phyloP scores from a whole-genome alignment of 345 rosid genomes.

The Capsella bursapastoris region DNA sequence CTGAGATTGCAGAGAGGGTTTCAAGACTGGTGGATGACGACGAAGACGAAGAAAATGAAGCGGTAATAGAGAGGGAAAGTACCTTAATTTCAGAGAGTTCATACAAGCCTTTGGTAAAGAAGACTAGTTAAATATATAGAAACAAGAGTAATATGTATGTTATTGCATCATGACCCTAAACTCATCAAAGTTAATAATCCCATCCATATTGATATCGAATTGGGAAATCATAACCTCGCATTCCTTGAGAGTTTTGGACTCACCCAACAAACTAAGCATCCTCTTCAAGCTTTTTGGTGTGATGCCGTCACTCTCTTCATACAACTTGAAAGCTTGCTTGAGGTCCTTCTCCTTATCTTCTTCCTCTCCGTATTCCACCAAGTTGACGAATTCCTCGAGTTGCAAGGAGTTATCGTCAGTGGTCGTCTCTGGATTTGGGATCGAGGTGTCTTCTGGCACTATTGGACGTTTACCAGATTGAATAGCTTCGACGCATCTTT shows the following conservation, averaged over 20 bases:
- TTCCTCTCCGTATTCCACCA: conserved; percentile 55
- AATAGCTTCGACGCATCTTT: conserved; percentile 46
- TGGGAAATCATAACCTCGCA: conserved; percentile 61
- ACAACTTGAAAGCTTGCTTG: conserved; percentile 63
- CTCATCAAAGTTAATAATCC: conserved; percentile 66
- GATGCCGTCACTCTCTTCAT: conserved; percentile 60
- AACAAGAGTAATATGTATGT: neutral
- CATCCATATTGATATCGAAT: conserved; percentile 68
- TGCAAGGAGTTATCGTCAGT: conserved; percentile 51
- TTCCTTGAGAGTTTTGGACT: conserved; percentile 51
- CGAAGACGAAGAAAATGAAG: conserved; percentile 49
- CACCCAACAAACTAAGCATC: conserved; percentile 61
- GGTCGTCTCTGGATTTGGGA: conserved; percentile 41
- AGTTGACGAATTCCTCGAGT: conserved; percentile 56
- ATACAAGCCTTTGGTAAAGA: conserved; percentile 65
- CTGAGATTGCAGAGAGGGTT: conserved; percentile 73
- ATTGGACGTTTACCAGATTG: conserved; percentile 47
- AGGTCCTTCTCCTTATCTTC: conserved; percentile 56
- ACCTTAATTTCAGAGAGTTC: conserved; percentile 63
- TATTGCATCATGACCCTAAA: conserved; percentile 65
- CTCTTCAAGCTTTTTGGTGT: conserved; percentile 60
- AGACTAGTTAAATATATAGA: conserved; percentile 10
- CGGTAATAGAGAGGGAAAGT: conserved; percentile 50
- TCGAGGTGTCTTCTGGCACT: conserved; percentile 21
- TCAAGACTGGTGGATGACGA: conserved; percentile 61